Base-by-base conservation (phyloP, 129 eudicot species). In the Mikania micrantha region DNA sequence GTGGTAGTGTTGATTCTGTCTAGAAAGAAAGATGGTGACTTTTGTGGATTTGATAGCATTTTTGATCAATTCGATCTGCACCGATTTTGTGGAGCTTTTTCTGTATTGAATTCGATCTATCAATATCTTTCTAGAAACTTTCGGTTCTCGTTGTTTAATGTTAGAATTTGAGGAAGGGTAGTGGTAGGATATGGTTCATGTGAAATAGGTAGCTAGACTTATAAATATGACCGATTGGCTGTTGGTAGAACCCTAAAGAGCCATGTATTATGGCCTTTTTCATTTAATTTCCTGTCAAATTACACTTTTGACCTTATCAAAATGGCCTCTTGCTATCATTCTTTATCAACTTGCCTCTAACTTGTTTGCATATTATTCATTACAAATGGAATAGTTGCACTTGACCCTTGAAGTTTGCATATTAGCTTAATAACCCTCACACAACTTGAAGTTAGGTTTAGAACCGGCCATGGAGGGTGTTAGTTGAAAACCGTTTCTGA, bases 31-130 rank as follows among this genome's bases (percentile, higher is more conserved):
- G 95, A 81, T 54, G 86, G 67, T 21, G 85, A 87, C 29, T 82
- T 70, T 58, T 80, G 85, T 31, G 66, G 83, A 40, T 79, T 79
- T 4, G 87, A 74, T 69, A 70, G 84, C 95, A 87, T 87, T 63
- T 69, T 72, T 34, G 22, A 70, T 70, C 32, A 25, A 40, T 25
- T n/a, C n/a, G n/a, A n/a, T n/a, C n/a, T n/a, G n/a, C n/a, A n/a
- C n/a, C n/a, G n/a, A n/a, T n/a, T n/a, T n/a, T n/a, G n/a, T n/a
- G n/a, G n/a, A n/a, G n/a, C n/a, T n/a, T n/a, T n/a, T n/a, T n/a
- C 2, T 32, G 36, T 32, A 32, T 1, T 32, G 36, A 32, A 32
- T 32, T 32, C 2, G 6, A 32, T 32, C 4, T 32, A 28, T 28
- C n/a, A n/a, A n/a, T n/a, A n/a, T n/a, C n/a, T n/a, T n/a, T n/a